These are phyloP conservation scores for Hypoxylon sp. DNA, from an alignment of 2,329 filamentous ascomycete species.

Conservation along the genomic window DNA sequence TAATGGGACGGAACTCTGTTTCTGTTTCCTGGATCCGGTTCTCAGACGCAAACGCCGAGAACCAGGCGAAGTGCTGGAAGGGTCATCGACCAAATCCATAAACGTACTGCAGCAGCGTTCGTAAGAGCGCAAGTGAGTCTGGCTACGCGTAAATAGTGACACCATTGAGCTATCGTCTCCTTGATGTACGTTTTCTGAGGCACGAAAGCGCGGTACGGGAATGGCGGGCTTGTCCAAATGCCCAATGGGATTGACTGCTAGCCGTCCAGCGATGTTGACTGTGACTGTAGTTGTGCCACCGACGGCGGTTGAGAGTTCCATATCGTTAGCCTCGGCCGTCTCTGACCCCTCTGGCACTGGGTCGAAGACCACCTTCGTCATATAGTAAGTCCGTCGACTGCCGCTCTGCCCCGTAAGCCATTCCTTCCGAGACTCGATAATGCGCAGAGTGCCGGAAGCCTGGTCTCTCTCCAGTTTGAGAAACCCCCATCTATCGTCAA, in stretches of 20 bases:
- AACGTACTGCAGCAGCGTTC: constrained; percentile 61
- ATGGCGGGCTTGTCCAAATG: constrained; percentile 49
- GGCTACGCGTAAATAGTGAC: constrained; percentile 58
- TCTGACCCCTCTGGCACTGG: constrained; percentile 6
- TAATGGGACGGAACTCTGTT: constrained; percentile 39
- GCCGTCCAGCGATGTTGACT: neutral
- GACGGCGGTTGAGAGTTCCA: constrained; percentile 16
- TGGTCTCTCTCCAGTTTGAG: constrained; percentile 70
- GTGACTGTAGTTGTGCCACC: neutral
- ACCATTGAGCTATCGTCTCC: constrained; percentile 54
- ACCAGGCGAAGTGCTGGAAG: constrained; percentile 46
- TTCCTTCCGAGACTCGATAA: constrained; percentile 74
- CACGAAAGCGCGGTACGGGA: constrained; percentile 43
- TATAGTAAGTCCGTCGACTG: constrained; percentile 72
- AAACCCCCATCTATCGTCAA: constrained; percentile 78
- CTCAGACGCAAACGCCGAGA: constrained; percentile 56
- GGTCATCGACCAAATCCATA: constrained; percentile 66
- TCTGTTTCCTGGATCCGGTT: constrained; percentile 55
- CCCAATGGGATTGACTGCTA: constrained; percentile 8
- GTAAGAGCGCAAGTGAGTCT: constrained; percentile 64
- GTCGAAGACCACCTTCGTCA: constrained; percentile 58
- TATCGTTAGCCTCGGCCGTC: neutral
- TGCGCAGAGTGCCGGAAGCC: constrained; percentile 61
- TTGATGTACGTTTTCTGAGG: constrained; percentile 56
- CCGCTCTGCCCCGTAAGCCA: constrained; percentile 64